Evolutionary conservation across 371 early-diverging fungal genomes (phyloP).

Genomic region (Apophysomyces ossiformis): DNA sequence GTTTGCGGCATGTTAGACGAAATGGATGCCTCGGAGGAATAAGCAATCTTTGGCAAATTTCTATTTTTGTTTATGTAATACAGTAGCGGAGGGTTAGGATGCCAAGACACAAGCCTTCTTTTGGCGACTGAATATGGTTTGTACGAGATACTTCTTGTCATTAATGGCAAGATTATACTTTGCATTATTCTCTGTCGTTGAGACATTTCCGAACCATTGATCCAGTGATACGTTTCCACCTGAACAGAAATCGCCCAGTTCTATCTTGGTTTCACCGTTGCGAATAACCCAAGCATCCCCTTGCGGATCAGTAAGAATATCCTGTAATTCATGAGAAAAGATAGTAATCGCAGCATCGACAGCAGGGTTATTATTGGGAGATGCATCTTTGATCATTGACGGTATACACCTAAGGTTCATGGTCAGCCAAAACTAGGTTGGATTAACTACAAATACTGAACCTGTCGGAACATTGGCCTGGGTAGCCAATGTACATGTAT

Average conservation of each 20-base stretch:
- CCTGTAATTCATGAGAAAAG: constrained; percentile 60
- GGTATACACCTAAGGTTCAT: constrained; percentile 39
- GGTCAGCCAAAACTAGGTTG: not conserved
- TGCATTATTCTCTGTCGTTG: constrained; percentile 28
- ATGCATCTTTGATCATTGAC: constrained; percentile 26
- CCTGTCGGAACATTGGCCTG: constrained; percentile 35
- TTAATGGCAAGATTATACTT: constrained; percentile 46
- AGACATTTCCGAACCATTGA: constrained; percentile 41
- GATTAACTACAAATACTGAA: not conserved
- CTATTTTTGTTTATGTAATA: not conserved
- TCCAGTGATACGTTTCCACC: constrained; percentile 26
- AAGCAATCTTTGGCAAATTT: not conserved
- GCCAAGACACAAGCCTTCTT: constrained; percentile 41
- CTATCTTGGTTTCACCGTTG: constrained; percentile 24
- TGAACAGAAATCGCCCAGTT: constrained; percentile 59
- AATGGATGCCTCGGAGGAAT: not conserved
- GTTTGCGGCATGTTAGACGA: not conserved
- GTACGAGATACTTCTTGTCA: constrained; percentile 48
- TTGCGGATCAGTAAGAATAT: constrained; percentile 54
- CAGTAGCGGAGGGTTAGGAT: not conserved
- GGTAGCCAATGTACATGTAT: constrained; percentile 56
- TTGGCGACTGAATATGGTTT: constrained; percentile 45
- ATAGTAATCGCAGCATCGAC: constrained; percentile 58
- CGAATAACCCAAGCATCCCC: constrained; percentile 54
- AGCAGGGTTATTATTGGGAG: constrained; percentile 52